Evolutionary conservation across 2,329 filamentous ascomycete genomes (phyloP).

Genomic region (Penicillium oxalicum): DNA sequence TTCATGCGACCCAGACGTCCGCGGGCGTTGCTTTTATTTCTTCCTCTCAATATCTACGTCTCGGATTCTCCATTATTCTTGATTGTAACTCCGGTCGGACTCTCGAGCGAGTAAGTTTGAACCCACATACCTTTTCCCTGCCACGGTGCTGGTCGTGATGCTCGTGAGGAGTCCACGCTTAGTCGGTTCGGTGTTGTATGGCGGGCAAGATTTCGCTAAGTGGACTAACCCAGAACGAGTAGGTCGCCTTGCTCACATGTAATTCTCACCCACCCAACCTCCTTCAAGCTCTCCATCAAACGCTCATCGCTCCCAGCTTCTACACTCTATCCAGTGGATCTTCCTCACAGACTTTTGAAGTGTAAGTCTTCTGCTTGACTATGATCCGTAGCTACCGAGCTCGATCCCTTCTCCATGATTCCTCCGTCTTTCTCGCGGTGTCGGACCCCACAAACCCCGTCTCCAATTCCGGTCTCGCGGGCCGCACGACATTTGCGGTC

Average conservation of each 20-base stretch:
- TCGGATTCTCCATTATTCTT: background rate
- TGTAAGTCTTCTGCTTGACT: conserved; percentile 14
- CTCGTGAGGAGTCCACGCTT: background rate
- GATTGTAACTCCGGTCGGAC: no score
- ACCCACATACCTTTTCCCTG: no score
- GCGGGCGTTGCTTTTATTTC: background rate
- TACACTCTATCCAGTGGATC: no score
- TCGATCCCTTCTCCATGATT: conserved; percentile 10
- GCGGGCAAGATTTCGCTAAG: conserved; percentile 1
- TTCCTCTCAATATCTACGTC: background rate
- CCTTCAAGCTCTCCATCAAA: no score
- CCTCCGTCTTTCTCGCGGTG: conserved; percentile 12
- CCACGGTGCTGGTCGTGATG: background rate
- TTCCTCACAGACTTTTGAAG: conserved; percentile 4
- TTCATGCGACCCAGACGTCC: background rate
- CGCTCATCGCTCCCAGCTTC: no score
- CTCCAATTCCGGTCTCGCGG: conserved; percentile 21
- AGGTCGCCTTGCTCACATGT: no score
- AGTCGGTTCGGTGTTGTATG: background rate
- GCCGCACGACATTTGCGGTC: conserved; percentile 4
- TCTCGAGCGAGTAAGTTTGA: no score
- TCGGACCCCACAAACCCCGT: conserved; percentile 19
- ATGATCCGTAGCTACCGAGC: background rate
- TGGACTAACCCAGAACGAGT: no score
- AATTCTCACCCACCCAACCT: no score